phyloP scores from a whole-genome alignment of 192 early-diverging fungal species.

The Pilaira anomala region DNA sequence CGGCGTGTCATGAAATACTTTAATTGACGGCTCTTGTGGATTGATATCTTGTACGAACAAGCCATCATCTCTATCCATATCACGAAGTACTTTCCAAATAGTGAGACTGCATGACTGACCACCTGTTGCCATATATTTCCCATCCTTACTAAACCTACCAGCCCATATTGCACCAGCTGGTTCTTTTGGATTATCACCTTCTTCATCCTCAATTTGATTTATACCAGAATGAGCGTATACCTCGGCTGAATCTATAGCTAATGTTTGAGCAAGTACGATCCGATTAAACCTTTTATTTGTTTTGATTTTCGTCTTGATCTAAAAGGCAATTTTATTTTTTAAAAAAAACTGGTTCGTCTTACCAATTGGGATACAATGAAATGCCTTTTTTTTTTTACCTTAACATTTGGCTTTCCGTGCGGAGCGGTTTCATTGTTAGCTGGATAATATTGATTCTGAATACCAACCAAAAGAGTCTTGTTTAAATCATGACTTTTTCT shows the following conservation, averaged over 20 bases:
- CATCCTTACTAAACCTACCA: conserved; percentile 75
- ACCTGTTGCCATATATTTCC: conserved; percentile 74
- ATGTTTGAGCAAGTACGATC: conserved; percentile 28
- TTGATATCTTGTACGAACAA: neutral
- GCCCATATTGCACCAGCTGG: conserved; percentile 59
- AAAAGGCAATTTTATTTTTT: too few relatives aligned
- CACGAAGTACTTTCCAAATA: conserved; percentile 55
- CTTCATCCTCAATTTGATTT: neutral
- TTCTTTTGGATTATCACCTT: conserved; percentile 3
- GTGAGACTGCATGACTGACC: conserved; percentile 71
- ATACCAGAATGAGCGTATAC: neutral
- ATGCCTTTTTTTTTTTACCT: conserved; percentile 13
- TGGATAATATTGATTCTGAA: conserved; percentile 10
- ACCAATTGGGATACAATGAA: neutral
- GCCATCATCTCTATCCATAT: conserved; percentile 9
- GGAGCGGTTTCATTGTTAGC: conserved; percentile 4
- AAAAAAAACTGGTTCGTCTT: too few relatives aligned
- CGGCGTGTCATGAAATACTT: conserved; percentile 63
- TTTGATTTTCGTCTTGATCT: conserved; percentile 33
- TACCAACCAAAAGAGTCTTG: neutral
- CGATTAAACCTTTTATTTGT: conserved; percentile 13
- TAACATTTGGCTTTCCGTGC: conserved; percentile 20
- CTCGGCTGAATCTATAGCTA: neutral
- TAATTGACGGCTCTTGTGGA: conserved; percentile 17
- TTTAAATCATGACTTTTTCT: conserved; percentile 2